Percentiles rank a stretch among this genome's conserved stretches.
These are phyloP conservation scores for Alopecurus myosuroides DNA, from an alignment of 176 grass and related monocot species.

Conservation along the genomic window DNA sequence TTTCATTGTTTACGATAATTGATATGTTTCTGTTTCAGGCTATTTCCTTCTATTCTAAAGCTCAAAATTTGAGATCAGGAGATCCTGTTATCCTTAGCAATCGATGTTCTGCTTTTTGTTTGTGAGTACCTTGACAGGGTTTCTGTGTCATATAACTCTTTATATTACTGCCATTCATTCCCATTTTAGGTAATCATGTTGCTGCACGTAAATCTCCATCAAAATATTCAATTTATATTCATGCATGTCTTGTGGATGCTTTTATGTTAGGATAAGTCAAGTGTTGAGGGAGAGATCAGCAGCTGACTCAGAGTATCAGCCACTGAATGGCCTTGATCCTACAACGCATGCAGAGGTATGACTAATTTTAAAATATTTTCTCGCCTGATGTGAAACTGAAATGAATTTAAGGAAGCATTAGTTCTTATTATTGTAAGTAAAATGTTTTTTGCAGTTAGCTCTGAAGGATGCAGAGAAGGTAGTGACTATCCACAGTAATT, in stretches of 20 bases:
- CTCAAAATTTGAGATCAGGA: constrained; percentile 65
- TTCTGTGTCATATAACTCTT: constrained; percentile 11
- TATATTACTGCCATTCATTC: constrained; percentile 9
- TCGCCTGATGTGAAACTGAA: constrained; percentile 10
- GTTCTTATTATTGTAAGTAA: constrained; percentile 7
- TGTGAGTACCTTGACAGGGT: constrained; percentile 50
- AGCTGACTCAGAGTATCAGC: constrained; percentile 81
- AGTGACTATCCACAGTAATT: constrained; percentile 42
- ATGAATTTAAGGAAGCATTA: constrained; percentile 11
- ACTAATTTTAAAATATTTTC: not conserved
- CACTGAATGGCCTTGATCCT: constrained; percentile 92
- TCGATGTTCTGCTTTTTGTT: constrained; percentile 84
- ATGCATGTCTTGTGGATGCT: constrained; percentile 3
- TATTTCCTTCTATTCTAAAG: constrained; percentile 82
- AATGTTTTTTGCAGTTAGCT: constrained; percentile 57
- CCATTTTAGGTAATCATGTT: constrained; percentile 2
- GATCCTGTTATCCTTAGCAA: constrained; percentile 81
- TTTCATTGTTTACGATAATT: constrained; percentile 19
- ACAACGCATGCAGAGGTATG: constrained; percentile 94
- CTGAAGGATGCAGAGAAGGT: constrained; percentile 93
- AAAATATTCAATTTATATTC: constrained; percentile 28
- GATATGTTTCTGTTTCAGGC: constrained; percentile 54
- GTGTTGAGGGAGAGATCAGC: constrained; percentile 75
- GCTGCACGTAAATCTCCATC: not conserved
- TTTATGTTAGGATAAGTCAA: constrained; percentile 65